These are phyloP conservation scores for Veloboletus limbatus DNA, from an alignment of 1,284 basidiomycete species.

Conservation along the genomic window DNA sequence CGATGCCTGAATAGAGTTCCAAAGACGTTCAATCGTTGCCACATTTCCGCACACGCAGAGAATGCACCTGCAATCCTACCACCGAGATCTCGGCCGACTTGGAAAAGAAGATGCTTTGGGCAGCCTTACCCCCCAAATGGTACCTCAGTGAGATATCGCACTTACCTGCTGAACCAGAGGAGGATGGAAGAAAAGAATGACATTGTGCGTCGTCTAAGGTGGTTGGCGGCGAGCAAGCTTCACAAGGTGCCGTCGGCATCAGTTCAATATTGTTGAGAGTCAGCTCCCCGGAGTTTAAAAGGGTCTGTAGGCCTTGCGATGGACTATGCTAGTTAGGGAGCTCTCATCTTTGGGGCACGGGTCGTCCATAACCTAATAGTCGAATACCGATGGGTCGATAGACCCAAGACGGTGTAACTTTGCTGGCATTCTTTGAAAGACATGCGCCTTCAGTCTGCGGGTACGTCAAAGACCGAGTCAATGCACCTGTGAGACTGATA, in stretches of 20 bases:
- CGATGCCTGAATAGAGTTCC: constrained; percentile 67
- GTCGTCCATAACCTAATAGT: too few relatives aligned
- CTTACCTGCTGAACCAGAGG: constrained; percentile 65
- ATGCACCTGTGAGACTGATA: too few relatives aligned
- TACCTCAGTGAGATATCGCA: background rate
- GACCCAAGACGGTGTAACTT: too few relatives aligned
- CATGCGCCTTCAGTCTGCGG: too few relatives aligned
- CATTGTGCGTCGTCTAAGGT: constrained; percentile 15
- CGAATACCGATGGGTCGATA: too few relatives aligned
- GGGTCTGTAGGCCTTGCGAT: too few relatives aligned
- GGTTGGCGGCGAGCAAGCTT: too few relatives aligned
- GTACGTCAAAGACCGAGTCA: too few relatives aligned
- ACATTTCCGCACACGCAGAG: constrained; percentile 4
- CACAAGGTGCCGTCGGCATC: constrained; percentile 5
- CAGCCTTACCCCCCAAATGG: background rate
- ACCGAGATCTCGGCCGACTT: constrained; percentile 92
- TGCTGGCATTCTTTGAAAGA: too few relatives aligned
- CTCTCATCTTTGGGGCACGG: too few relatives aligned
- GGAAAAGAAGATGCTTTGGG: constrained; percentile 74
- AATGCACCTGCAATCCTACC: constrained; percentile 81
- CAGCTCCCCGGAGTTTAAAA: constrained; percentile 17
- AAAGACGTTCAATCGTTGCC: constrained; percentile 7
- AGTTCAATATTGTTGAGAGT: constrained; percentile 6
- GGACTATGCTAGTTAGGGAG: too few relatives aligned
- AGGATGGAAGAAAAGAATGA: constrained; percentile 63